Conservation (phyloP, 805 yeast genomes). For the Ogataea paradorogensis region DNA sequence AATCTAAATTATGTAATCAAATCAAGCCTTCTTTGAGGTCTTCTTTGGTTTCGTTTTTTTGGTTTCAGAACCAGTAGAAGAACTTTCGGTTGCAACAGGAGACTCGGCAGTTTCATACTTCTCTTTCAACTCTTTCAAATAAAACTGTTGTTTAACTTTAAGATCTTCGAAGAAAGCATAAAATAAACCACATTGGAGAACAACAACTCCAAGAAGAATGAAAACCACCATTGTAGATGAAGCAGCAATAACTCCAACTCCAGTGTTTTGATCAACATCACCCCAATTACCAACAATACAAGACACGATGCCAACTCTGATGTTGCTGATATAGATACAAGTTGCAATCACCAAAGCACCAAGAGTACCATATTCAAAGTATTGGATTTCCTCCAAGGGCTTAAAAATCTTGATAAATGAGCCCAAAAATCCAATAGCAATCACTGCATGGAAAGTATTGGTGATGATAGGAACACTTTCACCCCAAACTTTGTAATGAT, state of each 20-base stretch:
- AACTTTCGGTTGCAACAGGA: conserved; percentile 8
- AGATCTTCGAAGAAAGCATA: conserved; percentile 52
- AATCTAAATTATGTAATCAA: too few relatives aligned
- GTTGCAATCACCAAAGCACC: conserved; percentile 68
- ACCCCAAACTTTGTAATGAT: conserved; percentile 77
- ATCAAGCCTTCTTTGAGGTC: conserved; percentile 20
- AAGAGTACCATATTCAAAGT: conserved; percentile 87
- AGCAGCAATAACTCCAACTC: conserved; percentile 89
- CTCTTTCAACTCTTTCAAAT: conserved; percentile 26
- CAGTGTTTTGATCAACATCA: conserved; percentile 82
- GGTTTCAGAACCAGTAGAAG: conserved; percentile 20
- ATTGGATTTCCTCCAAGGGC: conserved; percentile 80
- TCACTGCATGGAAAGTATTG: conserved; percentile 59
- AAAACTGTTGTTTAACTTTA: conserved; percentile 25
- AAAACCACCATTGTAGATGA: conserved; percentile 73
- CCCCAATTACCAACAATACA: conserved; percentile 83
- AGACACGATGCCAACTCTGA: conserved; percentile 74
- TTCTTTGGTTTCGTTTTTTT: conserved; percentile 24
- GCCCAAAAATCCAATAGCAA: conserved; percentile 68
- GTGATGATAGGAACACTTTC: conserved; percentile 56
- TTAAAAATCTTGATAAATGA: conserved; percentile 74
- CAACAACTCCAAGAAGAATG: conserved; percentile 71
- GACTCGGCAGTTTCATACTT: conserved; percentile 16
- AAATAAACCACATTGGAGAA: conserved; percentile 85
- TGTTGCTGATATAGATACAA: conserved; percentile 81